phyloP scores from a whole-genome alignment of 345 rosid genomes.

The Zanthoxylum bungeanum region DNA sequence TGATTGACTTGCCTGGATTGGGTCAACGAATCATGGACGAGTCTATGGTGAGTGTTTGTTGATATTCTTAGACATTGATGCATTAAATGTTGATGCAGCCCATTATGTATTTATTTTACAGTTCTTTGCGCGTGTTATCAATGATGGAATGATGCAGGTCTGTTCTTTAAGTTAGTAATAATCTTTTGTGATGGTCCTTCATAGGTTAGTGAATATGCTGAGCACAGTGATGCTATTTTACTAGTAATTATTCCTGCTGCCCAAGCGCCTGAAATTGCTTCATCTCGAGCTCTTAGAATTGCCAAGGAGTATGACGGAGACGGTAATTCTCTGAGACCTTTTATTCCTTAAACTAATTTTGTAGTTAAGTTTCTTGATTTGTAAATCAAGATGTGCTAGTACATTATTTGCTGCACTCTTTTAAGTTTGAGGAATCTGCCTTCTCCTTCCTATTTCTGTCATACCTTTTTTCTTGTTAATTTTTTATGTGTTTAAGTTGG shows the following conservation, averaged over 20 bases:
- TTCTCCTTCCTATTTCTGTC: neutral
- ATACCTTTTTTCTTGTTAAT: neutral
- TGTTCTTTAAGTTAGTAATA: constrained; percentile 16
- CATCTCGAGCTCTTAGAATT: constrained; percentile 77
- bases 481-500: neutral
- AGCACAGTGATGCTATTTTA: constrained; percentile 90
- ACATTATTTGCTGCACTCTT: neutral
- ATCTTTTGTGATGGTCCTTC: neutral
- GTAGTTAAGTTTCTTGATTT: neutral
- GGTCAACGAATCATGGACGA: constrained; percentile 92
- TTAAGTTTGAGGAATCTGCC: neutral
- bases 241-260: constrained; percentile 84
- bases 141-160: neutral
- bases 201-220: constrained; percentile 71
- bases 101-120: neutral
- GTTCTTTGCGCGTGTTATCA: constrained; percentile 9
- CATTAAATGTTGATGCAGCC: neutral
- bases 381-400: neutral
- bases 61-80: constrained; percentile 11
- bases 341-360: neutral
- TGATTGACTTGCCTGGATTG: constrained; percentile 93
- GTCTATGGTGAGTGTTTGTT: constrained; percentile 56
- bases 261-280: constrained; percentile 87
- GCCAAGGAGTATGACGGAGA: constrained; percentile 92
- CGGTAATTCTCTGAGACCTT: constrained; percentile 41